phyloP scores from a whole-genome alignment of 495 filamentous ascomycete species.

The Aspergillus diversus region DNA sequence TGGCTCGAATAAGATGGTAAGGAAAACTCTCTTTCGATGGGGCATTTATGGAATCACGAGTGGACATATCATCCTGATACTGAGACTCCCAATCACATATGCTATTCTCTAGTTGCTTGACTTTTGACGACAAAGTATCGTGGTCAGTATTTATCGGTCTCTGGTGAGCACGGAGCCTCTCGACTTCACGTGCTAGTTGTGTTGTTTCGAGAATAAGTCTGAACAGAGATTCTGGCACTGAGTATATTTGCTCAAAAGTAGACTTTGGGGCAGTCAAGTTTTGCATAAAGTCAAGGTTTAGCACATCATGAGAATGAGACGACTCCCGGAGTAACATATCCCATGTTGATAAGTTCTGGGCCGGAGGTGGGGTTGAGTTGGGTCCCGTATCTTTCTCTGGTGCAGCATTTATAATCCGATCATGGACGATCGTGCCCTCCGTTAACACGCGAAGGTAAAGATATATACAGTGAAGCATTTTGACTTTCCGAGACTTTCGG shows the following conservation, averaged over 20 bases:
- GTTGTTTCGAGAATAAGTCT: constrained; percentile 16
- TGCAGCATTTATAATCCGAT: neutral
- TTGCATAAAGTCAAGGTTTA: constrained; percentile 14
- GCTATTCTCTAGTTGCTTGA: constrained; percentile 12
- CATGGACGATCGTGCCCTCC: constrained; percentile 1
- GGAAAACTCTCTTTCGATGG: constrained; percentile 17
- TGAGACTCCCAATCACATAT: constrained; percentile 15
- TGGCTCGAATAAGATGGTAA: constrained; percentile 21
- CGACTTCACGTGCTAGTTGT: constrained; percentile 5
- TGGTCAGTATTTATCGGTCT: constrained; percentile 4
- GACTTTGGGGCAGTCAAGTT: constrained; percentile 7
- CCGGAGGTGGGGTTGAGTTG: neutral
- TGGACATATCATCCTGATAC: constrained; percentile 4
- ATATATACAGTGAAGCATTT: constrained; percentile 27
- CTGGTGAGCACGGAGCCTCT: neutral
- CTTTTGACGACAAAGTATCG: constrained; percentile 4
- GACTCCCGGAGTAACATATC: constrained; percentile 8
- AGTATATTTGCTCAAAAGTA: constrained; percentile 19
- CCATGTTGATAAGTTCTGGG: neutral
- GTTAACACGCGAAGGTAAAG: constrained; percentile 25
- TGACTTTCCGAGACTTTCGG: constrained; percentile 23
- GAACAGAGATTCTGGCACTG: constrained; percentile 13
- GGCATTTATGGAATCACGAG: neutral
- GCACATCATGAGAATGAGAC: neutral
- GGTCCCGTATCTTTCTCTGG: neutral